phyloP scores from a whole-genome alignment of 164 flowering plant genomes.

The Berberis vulgaris region DNA sequence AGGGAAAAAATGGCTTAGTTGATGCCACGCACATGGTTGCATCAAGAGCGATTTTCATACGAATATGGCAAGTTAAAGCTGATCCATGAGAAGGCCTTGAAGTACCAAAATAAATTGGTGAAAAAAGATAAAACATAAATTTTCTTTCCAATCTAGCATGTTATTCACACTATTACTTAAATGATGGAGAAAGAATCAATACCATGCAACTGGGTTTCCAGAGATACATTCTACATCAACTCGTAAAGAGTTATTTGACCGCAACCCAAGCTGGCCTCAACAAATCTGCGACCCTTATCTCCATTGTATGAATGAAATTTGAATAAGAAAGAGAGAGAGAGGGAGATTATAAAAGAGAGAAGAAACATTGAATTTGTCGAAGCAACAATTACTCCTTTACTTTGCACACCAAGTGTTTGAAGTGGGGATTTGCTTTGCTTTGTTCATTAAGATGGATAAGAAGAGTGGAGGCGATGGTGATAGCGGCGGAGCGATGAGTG shows the following conservation, averaged over 20 bases:
- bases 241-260: conserved; percentile 47
- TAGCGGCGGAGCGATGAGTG: too few relatives aligned
- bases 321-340: too few relatives aligned
- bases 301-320: too few relatives aligned
- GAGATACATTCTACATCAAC: conserved; percentile 84
- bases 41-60: conserved; percentile 94
- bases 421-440: too few relatives aligned
- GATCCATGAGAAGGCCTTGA: conserved; percentile 77
- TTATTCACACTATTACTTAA: neutral
- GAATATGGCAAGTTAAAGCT: conserved; percentile 64
- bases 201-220: conserved; percentile 85
- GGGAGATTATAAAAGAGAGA: too few relatives aligned
- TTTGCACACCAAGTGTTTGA: too few relatives aligned
- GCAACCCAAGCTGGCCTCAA: too few relatives aligned
- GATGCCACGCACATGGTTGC: conserved; percentile 57
- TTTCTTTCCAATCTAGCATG: neutral
- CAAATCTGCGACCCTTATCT: too few relatives aligned
- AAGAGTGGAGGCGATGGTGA: too few relatives aligned
- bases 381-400: too few relatives aligned
- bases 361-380: too few relatives aligned
- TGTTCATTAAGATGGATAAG: too few relatives aligned
- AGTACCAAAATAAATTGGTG: conserved; percentile 2
- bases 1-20: neutral
- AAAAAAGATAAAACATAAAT: neutral
- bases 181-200: conserved; percentile 8